Evolutionary conservation across 1,139 yeast genomes (phyloP).

Genomic region (Magnusiomyces fungicola): DNA sequence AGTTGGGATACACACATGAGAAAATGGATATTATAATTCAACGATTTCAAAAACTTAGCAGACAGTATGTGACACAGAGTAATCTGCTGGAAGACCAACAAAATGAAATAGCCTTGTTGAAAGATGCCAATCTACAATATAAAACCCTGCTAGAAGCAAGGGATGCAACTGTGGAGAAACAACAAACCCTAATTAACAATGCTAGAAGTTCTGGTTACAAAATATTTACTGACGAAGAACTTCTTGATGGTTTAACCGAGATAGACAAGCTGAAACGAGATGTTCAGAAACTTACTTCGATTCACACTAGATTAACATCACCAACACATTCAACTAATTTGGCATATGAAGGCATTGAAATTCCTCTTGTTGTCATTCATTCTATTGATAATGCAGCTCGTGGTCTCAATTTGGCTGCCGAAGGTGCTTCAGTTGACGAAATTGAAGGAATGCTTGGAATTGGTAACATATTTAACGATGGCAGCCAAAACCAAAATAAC

Average conservation of each 20-base stretch:
- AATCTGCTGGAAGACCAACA: conserved; percentile 4
- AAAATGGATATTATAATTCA: background rate
- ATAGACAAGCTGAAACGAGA: too few relatives aligned
- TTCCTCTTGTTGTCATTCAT: background rate
- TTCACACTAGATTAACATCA: background rate
- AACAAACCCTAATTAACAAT: too few relatives aligned
- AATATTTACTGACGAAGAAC: too few relatives aligned
- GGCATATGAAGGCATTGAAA: background rate
- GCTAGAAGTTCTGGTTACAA: too few relatives aligned
- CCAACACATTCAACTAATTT: background rate
- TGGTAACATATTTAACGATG: background rate
- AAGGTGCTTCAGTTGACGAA: background rate
- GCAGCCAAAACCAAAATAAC: too few relatives aligned
- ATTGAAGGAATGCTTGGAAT: background rate
- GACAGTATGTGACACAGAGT: conserved; percentile 8
- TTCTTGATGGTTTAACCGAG: too few relatives aligned
- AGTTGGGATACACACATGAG: background rate
- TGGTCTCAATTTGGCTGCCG: background rate
- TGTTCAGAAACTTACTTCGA: too few relatives aligned
- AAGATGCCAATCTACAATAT: background rate
- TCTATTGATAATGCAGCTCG: background rate
- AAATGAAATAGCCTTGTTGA: background rate
- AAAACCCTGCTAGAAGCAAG: too few relatives aligned
- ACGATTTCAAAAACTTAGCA: conserved; percentile 3
- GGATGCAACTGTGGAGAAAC: too few relatives aligned